Evolutionary conservation across 2,329 filamentous ascomycete genomes (phyloP), one percentile per base, ranked within the genome.

Genomic region (Phyllosticta ampelicida): DNA sequence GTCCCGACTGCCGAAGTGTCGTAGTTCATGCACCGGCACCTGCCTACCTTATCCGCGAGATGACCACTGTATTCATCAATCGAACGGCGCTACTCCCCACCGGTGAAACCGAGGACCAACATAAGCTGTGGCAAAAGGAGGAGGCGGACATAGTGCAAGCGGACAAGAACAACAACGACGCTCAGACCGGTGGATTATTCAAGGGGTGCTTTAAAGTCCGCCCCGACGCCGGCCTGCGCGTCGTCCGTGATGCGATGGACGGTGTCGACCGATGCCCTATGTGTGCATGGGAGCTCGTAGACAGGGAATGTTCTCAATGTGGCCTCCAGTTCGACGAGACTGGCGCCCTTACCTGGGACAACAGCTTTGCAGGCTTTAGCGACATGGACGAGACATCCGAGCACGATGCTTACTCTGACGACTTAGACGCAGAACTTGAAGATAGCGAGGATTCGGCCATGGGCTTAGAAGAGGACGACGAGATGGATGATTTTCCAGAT

Each of bases 261-360:
- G 78, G 80, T 30, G 78, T 86, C 18, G 72, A 80, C 57, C 78
- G 84, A 62, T 88, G 85, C 67, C 84, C 84, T 1, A 62, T 72
- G 2, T 88, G 85, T 68, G 71, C 76, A 9, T 81, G 80, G 77
- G 85, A 87, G 68, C 73, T 87, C 52, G 81, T 84, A 65, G 82
- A 84, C 50, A 80, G 81, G 58, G 63, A 68, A 64, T 88, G 85
- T 64, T 62, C 66, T 20, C 72, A 75, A 19, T 87, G 85, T 61
- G 73, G 73, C 8, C 62, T 75, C 59, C 77, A 79, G 54, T 80
- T 79, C 55, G 74, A 77, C 54, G 73, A 77, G 20, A 77, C 78
- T 52, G 72, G 71, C 18, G 72, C 68, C 56, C 70, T 70, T 59
- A 70, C 64, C 21, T 72, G 66, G 64, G 71, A 65, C 16, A 56